Evolutionary conservation across 2,329 filamentous ascomycete genomes (phyloP), one percentile per base, ranked within the genome.

Genomic region (Monosporascus sp.): DNA sequence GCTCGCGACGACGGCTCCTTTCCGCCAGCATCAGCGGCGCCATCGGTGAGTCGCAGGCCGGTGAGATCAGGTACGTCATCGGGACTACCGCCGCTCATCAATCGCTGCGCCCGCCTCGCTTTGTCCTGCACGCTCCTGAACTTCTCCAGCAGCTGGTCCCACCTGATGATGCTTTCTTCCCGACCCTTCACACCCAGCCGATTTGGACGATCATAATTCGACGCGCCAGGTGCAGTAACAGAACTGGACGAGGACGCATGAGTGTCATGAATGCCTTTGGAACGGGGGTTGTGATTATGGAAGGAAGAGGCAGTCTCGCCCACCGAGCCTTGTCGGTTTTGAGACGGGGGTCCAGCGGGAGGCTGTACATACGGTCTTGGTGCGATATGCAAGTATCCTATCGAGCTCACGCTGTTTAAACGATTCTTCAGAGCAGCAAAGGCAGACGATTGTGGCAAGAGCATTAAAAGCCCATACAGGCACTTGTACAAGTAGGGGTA

Each of bases 401-500:
- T 97, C 50, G 94, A 92, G 74, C 90, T 96, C 60, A 99, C 94
- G 70, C 90, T 96, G 71, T 97, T 97, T 49, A 99, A 80, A 42
- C 94, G 85, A 67, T 99, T 99, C 69, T 97, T 97, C 53, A 99
- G 78, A 2, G 94, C 93, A 27, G 92, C 94, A 72, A 99, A 99
- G 8, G 94, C 95, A 27, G 91, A 95, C 17, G 93, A 97, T 72
- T 99, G 94, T 0, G 94, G 94, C n/a, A 99, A 81, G 18, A 99
- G 85, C 94, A 99, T 99, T 51, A 99, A 78, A 46, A 99, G 82
- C 9, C 94, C 94, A 65, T 97, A 99, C 48, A 99, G 83, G 71
- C 94, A 99, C 73, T 97, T 97, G 77, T 99, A 97, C 2, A 99
- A 78, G 68, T 96, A 90, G 2, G 94, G 94, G 61, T 93, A 93